Evolutionary conservation across 768 basidiomycete species (phyloP).

Genomic region (Psilocybe cyanescens): DNA sequence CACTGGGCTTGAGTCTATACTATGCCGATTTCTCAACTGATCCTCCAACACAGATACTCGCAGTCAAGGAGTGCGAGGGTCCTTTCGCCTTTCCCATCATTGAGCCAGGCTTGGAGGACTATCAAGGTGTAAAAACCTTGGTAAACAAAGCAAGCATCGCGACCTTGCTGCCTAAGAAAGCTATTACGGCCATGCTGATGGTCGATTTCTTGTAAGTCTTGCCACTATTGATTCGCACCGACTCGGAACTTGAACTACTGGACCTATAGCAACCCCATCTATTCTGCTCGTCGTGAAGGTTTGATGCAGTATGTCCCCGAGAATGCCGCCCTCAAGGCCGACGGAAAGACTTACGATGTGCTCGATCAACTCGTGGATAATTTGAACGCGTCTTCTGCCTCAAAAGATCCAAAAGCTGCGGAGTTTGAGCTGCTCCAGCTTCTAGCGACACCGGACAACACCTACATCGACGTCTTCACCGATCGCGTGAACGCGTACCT

Average conservation of each 20-base stretch:
- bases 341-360: constrained; percentile 2
- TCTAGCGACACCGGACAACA: background rate
- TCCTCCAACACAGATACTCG: background rate
- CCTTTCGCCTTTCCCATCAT: constrained; percentile 6
- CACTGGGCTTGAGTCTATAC: background rate
- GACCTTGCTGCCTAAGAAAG: background rate
- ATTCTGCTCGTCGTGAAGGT: background rate
- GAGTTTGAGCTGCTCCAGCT: constrained; percentile 6
- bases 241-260: background rate
- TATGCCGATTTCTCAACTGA: background rate
- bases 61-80: background rate
- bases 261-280: background rate
- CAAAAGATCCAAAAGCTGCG: background rate
- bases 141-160: background rate
- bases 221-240: background rate
- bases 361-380: background rate
- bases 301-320: constrained; percentile 4
- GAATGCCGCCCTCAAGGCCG: background rate
- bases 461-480: background rate
- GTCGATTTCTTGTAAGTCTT: constrained; percentile 2
- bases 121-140: constrained; percentile 1
- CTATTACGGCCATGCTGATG: constrained; percentile 6
- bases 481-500: background rate
- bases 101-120: constrained; percentile 5
- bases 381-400: background rate